These are phyloP conservation scores for Marasmius fiardii DNA, from an alignment of 1,284 basidiomycete genomes.

Conservation along the genomic window DNA sequence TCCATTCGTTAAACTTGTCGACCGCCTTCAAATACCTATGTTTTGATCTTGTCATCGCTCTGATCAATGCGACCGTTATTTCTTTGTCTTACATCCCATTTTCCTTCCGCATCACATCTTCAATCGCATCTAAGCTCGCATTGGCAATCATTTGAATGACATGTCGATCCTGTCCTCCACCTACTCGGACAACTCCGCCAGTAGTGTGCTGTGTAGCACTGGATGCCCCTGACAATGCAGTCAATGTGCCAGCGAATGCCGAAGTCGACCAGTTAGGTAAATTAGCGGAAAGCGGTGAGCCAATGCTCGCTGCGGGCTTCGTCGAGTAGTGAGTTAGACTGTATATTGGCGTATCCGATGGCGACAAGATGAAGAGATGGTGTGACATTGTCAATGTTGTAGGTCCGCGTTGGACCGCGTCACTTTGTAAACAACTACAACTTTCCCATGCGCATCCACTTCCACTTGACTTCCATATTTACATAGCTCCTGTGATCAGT, in stretches of 20 bases:
- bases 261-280: conserved; percentile 83
- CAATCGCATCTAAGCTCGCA: conserved; percentile 87
- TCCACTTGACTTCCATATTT: background rate
- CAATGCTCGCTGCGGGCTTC: conserved; percentile 55
- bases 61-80: conserved; percentile 3
- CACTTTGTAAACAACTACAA: background rate
- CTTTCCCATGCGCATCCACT: no score
- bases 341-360: conserved; percentile 80
- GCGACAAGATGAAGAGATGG: conserved; percentile 78
- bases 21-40: conserved; percentile 92
- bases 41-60: conserved; percentile 13
- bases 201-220: conserved; percentile 64
- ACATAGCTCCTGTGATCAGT: no score
- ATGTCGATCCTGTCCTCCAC: conserved; percentile 79
- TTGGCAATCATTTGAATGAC: conserved; percentile 97
- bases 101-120: conserved; percentile 86
- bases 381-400: conserved; percentile 63
- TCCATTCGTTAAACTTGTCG: conserved; percentile 98
- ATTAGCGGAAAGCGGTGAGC: conserved; percentile 72
- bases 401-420: background rate
- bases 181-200: conserved; percentile 62
- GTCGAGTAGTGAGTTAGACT: conserved; percentile 76
- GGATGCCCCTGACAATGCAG: conserved; percentile 78
- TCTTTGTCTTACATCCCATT: conserved; percentile 71
- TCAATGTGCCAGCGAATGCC: conserved; percentile 83